Conservation (phyloP, 2,329 filamentous ascomycete genomes). For the Amauroascus verrucosus region DNA sequence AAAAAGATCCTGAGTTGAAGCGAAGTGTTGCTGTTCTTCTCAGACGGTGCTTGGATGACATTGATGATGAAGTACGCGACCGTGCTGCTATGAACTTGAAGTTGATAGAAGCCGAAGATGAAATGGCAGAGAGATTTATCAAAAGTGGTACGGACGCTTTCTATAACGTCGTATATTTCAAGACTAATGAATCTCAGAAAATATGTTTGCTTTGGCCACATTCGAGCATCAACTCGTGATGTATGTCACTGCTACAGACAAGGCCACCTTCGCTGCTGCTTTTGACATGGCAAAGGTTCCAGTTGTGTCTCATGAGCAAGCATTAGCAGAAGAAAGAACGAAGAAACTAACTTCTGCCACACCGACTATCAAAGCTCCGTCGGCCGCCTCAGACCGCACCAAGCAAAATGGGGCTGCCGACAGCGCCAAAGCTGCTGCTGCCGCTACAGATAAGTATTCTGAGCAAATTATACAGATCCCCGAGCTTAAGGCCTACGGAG, state of each 20-base stretch:
- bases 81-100: slow-evolving; percentile 86
- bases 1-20: slow-evolving; percentile 95
- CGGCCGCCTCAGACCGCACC: slow-evolving; percentile 64
- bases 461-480: slow-evolving; percentile 80
- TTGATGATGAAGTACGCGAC: slow-evolving; percentile 94
- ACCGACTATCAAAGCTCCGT: slow-evolving; percentile 87
- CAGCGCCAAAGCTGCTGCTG: slow-evolving; percentile 63
- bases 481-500: slow-evolving; percentile 81
- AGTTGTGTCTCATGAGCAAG: slow-evolving; percentile 89
- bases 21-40: slow-evolving; percentile 87
- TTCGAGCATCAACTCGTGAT: slow-evolving; percentile 96
- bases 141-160: slow-evolving; percentile 62
- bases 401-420: slow-evolving; percentile 59
- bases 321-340: slow-evolving; percentile 86
- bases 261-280: slow-evolving; percentile 68
- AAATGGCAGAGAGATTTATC: slow-evolving; percentile 75
- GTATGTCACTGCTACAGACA: slow-evolving; percentile 90
- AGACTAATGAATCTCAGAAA: slow-evolving; percentile 48
- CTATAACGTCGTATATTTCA: neutral
- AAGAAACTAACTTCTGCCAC: slow-evolving; percentile 94
- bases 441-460: slow-evolving; percentile 76
- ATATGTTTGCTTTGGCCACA: slow-evolving; percentile 85
- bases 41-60: slow-evolving; percentile 87
- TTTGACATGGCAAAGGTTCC: slow-evolving; percentile 90
- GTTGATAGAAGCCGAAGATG: slow-evolving; percentile 84